Evolutionary conservation across 139 green algal species (phyloP).

Genomic region (Tetradesmus lagerheimii): DNA sequence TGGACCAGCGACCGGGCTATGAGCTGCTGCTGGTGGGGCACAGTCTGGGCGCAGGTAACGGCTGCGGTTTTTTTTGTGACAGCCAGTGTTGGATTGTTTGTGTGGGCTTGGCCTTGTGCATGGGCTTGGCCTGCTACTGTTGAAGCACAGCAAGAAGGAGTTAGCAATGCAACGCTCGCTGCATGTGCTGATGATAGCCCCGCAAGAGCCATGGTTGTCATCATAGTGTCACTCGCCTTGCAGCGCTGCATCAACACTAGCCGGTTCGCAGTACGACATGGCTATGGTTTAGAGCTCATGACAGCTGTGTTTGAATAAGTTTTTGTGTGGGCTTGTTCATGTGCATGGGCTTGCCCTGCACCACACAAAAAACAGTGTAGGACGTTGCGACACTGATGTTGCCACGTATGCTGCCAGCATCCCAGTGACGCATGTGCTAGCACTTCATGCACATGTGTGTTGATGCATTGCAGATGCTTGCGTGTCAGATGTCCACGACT

Average conservation of each 20-base stretch:
- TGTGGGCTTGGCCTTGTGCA: not conserved
- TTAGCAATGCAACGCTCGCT: not conserved
- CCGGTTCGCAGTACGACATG: too few species aligned
- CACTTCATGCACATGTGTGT: not conserved
- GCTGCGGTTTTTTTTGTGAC: not conserved
- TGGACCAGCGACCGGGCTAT: conserved; percentile 19
- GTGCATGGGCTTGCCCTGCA: not conserved
- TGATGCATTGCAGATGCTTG: not conserved
- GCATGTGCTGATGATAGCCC: not conserved
- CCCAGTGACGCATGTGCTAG: not conserved
- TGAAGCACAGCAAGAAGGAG: not conserved
- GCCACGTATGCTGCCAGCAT: not conserved
- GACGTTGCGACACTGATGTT: too few species aligned
- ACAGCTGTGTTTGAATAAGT: not conserved
- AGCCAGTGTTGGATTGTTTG: too few species aligned
- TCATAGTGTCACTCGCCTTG: too few species aligned
- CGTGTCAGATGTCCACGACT: too few species aligned
- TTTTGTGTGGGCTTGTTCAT: not conserved
- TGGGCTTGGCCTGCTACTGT: not conserved
- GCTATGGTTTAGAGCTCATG: too few species aligned
- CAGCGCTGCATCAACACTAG: too few species aligned
- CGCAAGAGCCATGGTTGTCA: not conserved
- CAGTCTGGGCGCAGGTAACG: conserved; percentile 39
- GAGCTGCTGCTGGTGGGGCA: conserved; percentile 48
- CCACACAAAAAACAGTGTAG: too few species aligned